Evolutionary conservation across 345 rosid genomes (phyloP), one percentile per base, ranked within the genome.

Genomic region (Clarkia xantiana): DNA sequence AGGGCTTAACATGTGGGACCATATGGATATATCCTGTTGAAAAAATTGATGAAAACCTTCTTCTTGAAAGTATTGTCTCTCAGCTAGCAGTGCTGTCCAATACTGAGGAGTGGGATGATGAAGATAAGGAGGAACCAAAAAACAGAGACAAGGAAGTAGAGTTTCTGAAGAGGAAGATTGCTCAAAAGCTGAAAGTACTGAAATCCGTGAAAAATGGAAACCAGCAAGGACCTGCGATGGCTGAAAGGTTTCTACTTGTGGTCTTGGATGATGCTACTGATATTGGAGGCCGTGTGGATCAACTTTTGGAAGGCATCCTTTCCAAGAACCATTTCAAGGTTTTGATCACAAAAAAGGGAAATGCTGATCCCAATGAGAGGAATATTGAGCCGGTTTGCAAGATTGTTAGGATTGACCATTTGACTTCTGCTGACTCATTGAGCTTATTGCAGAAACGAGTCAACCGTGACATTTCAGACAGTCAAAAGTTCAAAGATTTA

Each of bases 381-480:
- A 0, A 6, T 0, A 12, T 50, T 0, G 23, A 54, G 9, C 9
- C 0, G 0, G 38, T 44, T 45, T 1, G 1, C 0, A 18, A 3
- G 0, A 1, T 13, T 10, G 0, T 3, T 0, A 0, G 10, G 13
- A 0, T 55, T 0, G 0, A 0, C 0, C 17, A 23, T 18, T 0
- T 0, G 0, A 11, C 1, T 14, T 13, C 0, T 15, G 44, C 2
- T 2, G 59, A 56, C 18, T 14, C 45, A 18, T 18, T 19, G 39
- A 9, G 14, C 14, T 20, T 19, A 18, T 4, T n/a, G 18, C n/a
- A 17, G 6, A 38, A 13, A 47, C 13, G 40, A 5, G 58, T 23
- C 20, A 54, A 14, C 18, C 10, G 3, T 18, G 17, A 14, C n/a
- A 10, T 44, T 25, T 43, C 40, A 13, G 49, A 10, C 10, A 19